These are phyloP conservation scores for Elsinoe ampelina DNA, from an alignment of 2,329 filamentous ascomycete species.

Conservation along the genomic window DNA sequence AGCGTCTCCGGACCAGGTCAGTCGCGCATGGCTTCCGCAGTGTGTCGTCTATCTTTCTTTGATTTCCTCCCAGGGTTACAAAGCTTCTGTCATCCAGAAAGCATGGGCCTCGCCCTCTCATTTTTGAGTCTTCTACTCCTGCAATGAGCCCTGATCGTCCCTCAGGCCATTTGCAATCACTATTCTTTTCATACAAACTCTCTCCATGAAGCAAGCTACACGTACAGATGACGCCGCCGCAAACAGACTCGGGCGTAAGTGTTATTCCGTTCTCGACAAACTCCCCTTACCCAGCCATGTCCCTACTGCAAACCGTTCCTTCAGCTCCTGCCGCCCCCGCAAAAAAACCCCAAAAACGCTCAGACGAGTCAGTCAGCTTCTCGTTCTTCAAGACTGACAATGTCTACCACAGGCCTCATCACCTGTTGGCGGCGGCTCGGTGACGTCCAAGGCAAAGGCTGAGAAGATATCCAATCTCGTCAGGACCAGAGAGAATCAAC, in stretches of 20 bases:
- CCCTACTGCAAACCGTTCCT: not conserved
- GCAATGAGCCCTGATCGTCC: not conserved
- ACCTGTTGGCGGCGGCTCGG: not conserved
- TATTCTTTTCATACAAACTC: not conserved
- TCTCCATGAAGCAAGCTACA: not conserved
- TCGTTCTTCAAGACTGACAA: not conserved
- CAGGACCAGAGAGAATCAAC: slow-evolving; percentile 67
- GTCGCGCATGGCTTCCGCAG: not conserved
- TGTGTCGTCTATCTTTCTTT: slow-evolving; percentile 2
- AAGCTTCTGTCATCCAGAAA: slow-evolving; percentile 10
- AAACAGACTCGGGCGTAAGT: slow-evolving; percentile 11
- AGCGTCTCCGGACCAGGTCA: not conserved
- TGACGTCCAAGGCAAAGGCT: not conserved
- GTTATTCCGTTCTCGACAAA: not conserved
- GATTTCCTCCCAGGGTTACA: not conserved
- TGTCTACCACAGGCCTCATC: not conserved
- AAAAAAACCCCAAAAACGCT: not conserved
- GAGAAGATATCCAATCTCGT: slow-evolving; percentile 33
- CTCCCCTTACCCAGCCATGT: slow-evolving; percentile 3
- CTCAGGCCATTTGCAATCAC: not conserved
- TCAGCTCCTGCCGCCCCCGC: not conserved
- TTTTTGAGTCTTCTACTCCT: not conserved
- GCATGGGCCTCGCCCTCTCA: not conserved
- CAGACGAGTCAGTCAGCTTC: slow-evolving; percentile 2
- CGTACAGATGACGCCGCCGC: slow-evolving; percentile 6